These are phyloP conservation scores for Pichia paraexigua DNA, from an alignment of 805 yeast species.

Conservation along the genomic window DNA sequence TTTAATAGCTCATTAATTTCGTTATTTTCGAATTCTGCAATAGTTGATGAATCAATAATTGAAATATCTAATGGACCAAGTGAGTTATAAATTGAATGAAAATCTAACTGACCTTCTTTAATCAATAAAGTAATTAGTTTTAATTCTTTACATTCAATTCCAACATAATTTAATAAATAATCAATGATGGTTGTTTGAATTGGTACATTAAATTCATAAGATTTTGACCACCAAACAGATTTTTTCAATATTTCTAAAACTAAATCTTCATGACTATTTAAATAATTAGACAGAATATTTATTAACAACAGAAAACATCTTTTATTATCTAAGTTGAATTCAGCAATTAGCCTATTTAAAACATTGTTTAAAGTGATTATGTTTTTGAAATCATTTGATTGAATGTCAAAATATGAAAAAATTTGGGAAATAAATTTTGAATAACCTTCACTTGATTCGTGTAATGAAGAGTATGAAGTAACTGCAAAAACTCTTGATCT, in stretches of 20 bases:
- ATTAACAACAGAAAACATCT: slow-evolving; percentile 59
- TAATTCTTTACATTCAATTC: slow-evolving; percentile 15
- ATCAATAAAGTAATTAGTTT: slow-evolving; percentile 45
- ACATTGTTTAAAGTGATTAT: slow-evolving; percentile 38
- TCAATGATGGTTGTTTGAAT: slow-evolving; percentile 18
- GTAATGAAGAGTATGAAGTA: slow-evolving; percentile 46
- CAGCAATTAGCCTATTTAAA: slow-evolving; percentile 58
- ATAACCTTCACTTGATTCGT: slow-evolving; percentile 76
- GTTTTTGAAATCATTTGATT: slow-evolving; percentile 20
- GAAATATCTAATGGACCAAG: slow-evolving; percentile 39
- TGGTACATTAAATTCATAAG: slow-evolving; percentile 10
- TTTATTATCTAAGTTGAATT: slow-evolving; percentile 65
- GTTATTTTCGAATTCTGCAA: slow-evolving; percentile 11
- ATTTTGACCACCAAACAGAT: slow-evolving; percentile 56
- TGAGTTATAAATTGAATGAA: slow-evolving; percentile 51
- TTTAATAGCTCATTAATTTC: slow-evolving; percentile 38
- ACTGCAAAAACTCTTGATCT: slow-evolving; percentile 24
- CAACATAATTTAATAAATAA: slow-evolving; percentile 19
- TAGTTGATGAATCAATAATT: slow-evolving; percentile 11
- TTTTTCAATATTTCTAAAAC: slow-evolving; percentile 41
- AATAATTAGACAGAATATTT: slow-evolving; percentile 39
- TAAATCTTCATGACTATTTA: slow-evolving; percentile 39
- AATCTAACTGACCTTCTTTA: slow-evolving; percentile 57
- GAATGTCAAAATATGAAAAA: slow-evolving; percentile 28
- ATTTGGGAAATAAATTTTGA: slow-evolving; percentile 51